Percentiles rank a stretch among this genome's conserved stretches.
These are phyloP conservation scores for Camellia granthamiana DNA, from an alignment of 148 eudicot species.

Conservation along the genomic window DNA sequence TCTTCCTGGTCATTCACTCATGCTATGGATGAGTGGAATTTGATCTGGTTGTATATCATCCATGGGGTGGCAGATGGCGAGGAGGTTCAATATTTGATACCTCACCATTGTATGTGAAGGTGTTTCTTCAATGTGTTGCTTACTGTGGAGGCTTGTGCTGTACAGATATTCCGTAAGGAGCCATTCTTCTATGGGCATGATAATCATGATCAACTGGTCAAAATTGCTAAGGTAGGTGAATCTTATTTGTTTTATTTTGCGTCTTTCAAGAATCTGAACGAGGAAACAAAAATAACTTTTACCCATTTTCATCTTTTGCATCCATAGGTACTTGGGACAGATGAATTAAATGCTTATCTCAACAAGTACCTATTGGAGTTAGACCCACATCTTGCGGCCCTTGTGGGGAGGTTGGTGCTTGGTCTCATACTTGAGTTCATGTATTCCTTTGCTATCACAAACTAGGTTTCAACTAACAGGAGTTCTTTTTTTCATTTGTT, in stretches of 20 bases:
- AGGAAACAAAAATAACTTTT: not conserved
- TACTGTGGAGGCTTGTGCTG: conserved; percentile 21
- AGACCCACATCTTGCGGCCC: conserved; percentile 74
- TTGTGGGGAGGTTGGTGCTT: conserved; percentile 73
- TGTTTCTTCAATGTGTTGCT: conserved; percentile 18
- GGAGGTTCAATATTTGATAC: conserved; percentile 5
- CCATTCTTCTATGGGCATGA: conserved; percentile 97
- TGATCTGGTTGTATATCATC: conserved; percentile 15
- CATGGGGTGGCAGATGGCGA: conserved; percentile 18
- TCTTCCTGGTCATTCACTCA: not conserved
- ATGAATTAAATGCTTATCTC: conserved; percentile 70
- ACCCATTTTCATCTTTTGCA: not conserved
- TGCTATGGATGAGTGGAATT: conserved; percentile 8
- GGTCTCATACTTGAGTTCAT: not conserved
- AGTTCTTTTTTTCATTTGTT: not conserved
- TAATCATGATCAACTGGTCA: conserved; percentile 94
- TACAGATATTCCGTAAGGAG: conserved; percentile 96
- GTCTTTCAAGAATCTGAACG: not conserved
- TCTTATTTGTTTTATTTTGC: not conserved
- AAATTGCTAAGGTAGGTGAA: conserved; percentile 82
- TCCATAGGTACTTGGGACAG: conserved; percentile 75
- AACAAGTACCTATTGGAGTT: conserved; percentile 72
- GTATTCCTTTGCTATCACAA: not conserved
- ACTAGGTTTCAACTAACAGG: not conserved
- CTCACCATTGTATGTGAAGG: not conserved